Percentiles rank a stretch among this genome's conserved stretches.
These are phyloP conservation scores for Agaricales sp. DNA, from an alignment of 1,284 basidiomycete genomes.

Conservation along the genomic window DNA sequence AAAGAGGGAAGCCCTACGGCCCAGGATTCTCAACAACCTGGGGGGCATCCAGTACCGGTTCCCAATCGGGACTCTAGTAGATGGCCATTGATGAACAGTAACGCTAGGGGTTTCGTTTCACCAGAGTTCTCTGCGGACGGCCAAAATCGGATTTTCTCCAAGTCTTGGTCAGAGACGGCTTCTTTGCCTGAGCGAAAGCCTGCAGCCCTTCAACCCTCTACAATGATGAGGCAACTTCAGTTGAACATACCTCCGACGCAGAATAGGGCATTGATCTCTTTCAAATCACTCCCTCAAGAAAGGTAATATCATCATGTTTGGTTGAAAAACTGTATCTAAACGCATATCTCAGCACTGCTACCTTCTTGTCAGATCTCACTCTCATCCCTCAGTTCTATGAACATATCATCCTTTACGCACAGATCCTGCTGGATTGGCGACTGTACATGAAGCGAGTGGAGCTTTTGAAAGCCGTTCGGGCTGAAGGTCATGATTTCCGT, in stretches of 20 bases:
- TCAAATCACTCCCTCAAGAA: too few relatives aligned
- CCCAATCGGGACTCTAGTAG: too few relatives aligned
- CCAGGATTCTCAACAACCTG: too few relatives aligned
- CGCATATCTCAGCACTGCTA: neutral
- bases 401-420: conserved; percentile 66
- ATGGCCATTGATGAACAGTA: too few relatives aligned
- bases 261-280: too few relatives aligned
- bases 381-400: conserved; percentile 31
- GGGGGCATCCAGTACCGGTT: too few relatives aligned
- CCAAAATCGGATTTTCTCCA: neutral
- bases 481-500: conserved; percentile 29
- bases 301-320: too few relatives aligned
- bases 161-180: neutral
- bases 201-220: too few relatives aligned
- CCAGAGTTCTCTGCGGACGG: too few relatives aligned
- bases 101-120: too few relatives aligned
- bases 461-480: conserved; percentile 51
- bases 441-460: conserved; percentile 59
- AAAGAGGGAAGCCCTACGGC: too few relatives aligned
- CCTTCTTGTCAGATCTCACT: neutral
- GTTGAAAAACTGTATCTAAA: neutral
- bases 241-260: neutral
- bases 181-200: neutral
- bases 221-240: neutral
- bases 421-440: conserved; percentile 64